Percentiles rank a stretch among this genome's conserved stretches.
Conservation (phyloP, 768 basidiomycete species). For the Nidularia pulvinata region DNA sequence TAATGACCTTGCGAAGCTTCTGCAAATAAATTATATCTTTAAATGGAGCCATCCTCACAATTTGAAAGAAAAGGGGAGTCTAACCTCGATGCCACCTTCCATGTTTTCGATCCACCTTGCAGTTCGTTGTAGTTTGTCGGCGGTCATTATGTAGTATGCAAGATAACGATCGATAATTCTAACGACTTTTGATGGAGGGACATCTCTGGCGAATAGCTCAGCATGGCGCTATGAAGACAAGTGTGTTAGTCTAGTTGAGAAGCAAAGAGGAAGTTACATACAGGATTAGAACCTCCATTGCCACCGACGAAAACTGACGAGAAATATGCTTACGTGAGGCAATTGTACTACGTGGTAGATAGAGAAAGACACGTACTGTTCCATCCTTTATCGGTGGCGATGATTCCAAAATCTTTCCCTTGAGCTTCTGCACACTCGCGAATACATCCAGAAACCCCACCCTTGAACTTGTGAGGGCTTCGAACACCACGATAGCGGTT, state of each 20-base stretch:
- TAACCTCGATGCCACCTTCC: conserved; percentile 65
- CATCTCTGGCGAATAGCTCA: conserved; percentile 63
- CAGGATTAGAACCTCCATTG: conserved; percentile 64
- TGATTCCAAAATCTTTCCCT: conserved; percentile 67
- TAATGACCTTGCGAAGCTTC: conserved; percentile 62
- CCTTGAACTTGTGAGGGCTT: conserved; percentile 75
- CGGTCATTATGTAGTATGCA: conserved; percentile 71
- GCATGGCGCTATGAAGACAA: conserved; percentile 47
- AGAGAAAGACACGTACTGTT: conserved; percentile 34
- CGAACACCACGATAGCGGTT: conserved; percentile 72
- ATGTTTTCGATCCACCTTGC: conserved; percentile 74
- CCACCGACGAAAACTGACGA: conserved; percentile 62
- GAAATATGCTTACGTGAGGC: not conserved
- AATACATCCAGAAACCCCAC: conserved; percentile 74
- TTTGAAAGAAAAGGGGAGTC: not conserved
- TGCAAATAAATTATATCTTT: conserved; percentile 13
- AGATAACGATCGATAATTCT: conserved; percentile 65
- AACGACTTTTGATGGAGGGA: conserved; percentile 58
- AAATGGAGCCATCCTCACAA: not conserved
- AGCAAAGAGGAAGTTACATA: conserved; percentile 2
- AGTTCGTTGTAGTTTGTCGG: conserved; percentile 70
- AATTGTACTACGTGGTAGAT: not conserved
- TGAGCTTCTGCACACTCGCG: conserved; percentile 83
- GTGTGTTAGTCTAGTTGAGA: conserved; percentile 7
- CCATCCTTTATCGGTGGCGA: conserved; percentile 83